phyloP scores from a whole-genome alignment of 1,139 yeast species.

The Kodamaea ohmeri region DNA sequence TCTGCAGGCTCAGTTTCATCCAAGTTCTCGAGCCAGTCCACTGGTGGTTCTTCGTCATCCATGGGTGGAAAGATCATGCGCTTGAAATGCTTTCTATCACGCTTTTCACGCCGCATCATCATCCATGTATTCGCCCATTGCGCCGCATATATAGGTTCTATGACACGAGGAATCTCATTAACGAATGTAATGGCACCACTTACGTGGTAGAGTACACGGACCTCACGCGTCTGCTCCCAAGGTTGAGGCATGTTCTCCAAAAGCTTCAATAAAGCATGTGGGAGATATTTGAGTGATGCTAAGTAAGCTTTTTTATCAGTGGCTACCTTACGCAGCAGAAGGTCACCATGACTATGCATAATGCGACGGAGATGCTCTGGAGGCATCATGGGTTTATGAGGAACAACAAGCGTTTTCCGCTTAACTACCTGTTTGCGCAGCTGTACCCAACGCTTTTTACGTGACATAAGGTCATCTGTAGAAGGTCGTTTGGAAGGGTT shows the following conservation, averaged over 20 bases:
- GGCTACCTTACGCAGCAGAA: slow-evolving; percentile 77
- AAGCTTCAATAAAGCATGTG: slow-evolving; percentile 87
- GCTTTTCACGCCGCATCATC: slow-evolving; percentile 89
- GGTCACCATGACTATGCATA: slow-evolving; percentile 80
- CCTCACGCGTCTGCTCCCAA: slow-evolving; percentile 89
- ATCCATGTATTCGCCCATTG: slow-evolving; percentile 97
- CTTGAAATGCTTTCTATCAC: slow-evolving; percentile 85
- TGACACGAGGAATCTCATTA: slow-evolving; percentile 86
- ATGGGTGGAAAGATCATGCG: slow-evolving; percentile 93
- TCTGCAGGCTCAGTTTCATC: slow-evolving; percentile 72
- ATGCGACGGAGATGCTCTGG: slow-evolving; percentile 90
- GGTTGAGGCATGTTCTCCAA: slow-evolving; percentile 98
- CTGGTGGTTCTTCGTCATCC: slow-evolving; percentile 96
- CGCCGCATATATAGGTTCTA: slow-evolving; percentile 86
- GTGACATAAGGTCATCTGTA: slow-evolving; percentile 30
- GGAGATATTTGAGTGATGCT: slow-evolving; percentile 92
- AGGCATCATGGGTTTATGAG: slow-evolving; percentile 82
- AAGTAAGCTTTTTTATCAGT: slow-evolving; percentile 84
- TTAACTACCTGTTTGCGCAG: slow-evolving; percentile 48
- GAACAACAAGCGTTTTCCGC: slow-evolving; percentile 40
- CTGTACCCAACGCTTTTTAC: slow-evolving; percentile 63
- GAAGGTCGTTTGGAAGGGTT: slow-evolving; percentile 6
- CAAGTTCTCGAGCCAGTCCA: slow-evolving; percentile 76
- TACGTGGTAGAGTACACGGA: slow-evolving; percentile 81
- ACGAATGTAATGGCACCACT: slow-evolving; percentile 97